Conservation (phyloP, 2,329 filamentous ascomycete species). For the Cercospora citrullina region DNA sequence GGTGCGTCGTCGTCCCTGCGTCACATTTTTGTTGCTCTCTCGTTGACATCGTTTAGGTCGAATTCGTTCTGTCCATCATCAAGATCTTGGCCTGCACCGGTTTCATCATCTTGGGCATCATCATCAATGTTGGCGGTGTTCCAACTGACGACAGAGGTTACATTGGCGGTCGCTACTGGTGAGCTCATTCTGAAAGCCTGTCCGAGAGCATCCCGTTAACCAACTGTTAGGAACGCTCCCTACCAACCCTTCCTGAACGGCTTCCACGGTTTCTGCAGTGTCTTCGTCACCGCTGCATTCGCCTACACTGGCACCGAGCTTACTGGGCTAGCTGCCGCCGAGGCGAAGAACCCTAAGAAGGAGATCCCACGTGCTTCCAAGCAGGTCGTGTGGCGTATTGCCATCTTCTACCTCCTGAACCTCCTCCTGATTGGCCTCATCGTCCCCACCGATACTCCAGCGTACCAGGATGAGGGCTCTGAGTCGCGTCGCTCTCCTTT, state of each 20-base stretch:
- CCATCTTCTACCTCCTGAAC: slow-evolving; percentile 36
- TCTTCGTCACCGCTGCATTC: slow-evolving; percentile 65
- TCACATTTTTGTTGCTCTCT: neutral
- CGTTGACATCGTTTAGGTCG: slow-evolving; percentile 19
- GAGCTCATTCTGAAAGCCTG: slow-evolving; percentile 1
- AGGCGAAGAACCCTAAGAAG: slow-evolving; percentile 52
- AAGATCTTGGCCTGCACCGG: slow-evolving; percentile 53
- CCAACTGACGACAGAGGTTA: slow-evolving; percentile 36
- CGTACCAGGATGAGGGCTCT: slow-evolving; percentile 49
- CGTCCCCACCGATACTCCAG: slow-evolving; percentile 42
- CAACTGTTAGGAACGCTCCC: slow-evolving; percentile 1
- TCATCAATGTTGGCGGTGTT: slow-evolving; percentile 45
- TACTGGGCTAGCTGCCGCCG: slow-evolving; percentile 65
- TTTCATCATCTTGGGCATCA: slow-evolving; percentile 64
- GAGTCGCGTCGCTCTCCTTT: slow-evolving; percentile 54
- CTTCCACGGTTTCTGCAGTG: slow-evolving; percentile 60
- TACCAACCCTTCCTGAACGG: slow-evolving; percentile 26
- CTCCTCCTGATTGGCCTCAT: slow-evolving; percentile 35
- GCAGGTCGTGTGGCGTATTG: slow-evolving; percentile 38
- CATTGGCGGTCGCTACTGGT: slow-evolving; percentile 35
- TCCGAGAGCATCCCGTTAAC: neutral
- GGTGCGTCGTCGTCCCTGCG: neutral
- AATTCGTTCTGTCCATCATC: slow-evolving; percentile 37
- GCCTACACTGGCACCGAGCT: slow-evolving; percentile 64
- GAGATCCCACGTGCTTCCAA: slow-evolving; percentile 38